A percentile compares a stretch with the other conserved stretches of the same genome.
These are phyloP conservation scores for Candida ipomoeae DNA, from an alignment of 805 yeast species.

Conservation along the genomic window DNA sequence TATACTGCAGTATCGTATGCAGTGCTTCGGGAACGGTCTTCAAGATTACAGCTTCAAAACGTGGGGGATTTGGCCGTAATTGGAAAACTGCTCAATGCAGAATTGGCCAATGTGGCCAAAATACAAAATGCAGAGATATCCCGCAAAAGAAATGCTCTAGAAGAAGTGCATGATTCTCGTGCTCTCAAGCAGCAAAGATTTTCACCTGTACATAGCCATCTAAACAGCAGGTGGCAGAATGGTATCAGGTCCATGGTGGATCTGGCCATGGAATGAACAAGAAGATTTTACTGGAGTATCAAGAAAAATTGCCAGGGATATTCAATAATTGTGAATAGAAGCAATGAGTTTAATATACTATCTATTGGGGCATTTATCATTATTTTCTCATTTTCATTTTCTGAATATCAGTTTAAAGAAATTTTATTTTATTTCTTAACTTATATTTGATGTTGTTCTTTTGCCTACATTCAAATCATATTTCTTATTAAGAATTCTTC, in stretches of 20 bases:
- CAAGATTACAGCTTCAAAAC: constrained; percentile 31
- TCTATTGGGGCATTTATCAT: no score
- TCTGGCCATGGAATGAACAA: constrained; percentile 18
- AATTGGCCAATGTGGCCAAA: constrained; percentile 23
- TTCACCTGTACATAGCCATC: constrained; percentile 42
- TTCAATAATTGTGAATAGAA: no score
- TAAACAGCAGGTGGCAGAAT: constrained; percentile 49
- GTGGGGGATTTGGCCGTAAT: constrained; percentile 35
- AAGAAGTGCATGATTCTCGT: constrained; percentile 41
- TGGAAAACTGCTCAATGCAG: constrained; percentile 29
- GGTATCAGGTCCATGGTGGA: constrained; percentile 39
- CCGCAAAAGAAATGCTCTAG: constrained; percentile 40
- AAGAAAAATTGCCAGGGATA: no score
- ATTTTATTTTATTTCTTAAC: no score
- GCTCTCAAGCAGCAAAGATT: constrained; percentile 41
- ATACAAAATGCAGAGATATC: constrained; percentile 19
- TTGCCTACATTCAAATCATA: no score
- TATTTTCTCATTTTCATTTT: no score
- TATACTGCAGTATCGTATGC: constrained; percentile 40
- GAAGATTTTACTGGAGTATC: no score
- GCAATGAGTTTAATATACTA: no score
- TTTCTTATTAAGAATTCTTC: no score
- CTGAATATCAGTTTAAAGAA: no score
- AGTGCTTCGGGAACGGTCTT: constrained; percentile 36
- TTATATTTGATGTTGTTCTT: no score